A percentile compares a stretch with the other conserved stretches of the same genome.
Evolutionary conservation across 139 green algal species (phyloP).

Genomic region (Haematococcus sp.): DNA sequence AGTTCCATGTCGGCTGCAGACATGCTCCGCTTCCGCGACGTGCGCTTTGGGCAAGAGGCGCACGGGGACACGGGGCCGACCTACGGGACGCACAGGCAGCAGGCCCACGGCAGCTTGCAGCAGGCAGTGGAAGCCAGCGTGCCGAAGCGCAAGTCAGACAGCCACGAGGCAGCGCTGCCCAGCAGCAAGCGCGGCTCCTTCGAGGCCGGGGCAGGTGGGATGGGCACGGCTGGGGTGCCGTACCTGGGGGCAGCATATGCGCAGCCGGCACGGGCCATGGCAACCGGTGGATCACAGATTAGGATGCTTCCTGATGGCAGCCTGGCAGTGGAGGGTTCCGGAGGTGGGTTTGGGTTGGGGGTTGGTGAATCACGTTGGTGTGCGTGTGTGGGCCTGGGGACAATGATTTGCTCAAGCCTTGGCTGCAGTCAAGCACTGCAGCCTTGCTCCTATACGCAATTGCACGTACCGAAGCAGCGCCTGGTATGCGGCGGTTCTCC

Average conservation of each 20-base stretch:
- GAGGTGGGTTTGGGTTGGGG: neutral
- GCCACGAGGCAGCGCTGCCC: neutral
- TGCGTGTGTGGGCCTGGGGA: neutral
- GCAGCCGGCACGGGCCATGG: too few species aligned
- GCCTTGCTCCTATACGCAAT: too few species aligned
- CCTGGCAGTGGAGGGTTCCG: neutral
- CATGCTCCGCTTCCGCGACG: conserved; percentile 18
- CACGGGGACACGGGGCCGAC: too few species aligned
- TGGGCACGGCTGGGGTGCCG: neutral
- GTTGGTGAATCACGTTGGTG: neutral
- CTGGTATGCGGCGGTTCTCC: too few species aligned
- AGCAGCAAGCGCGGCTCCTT: neutral
- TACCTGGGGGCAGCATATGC: neutral
- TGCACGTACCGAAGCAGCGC: too few species aligned
- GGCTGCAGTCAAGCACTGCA: too few species aligned
- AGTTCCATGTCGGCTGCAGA: conserved; percentile 8
- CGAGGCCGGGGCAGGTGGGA: neutral
- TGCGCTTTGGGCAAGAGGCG: neutral
- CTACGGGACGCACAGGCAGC: neutral
- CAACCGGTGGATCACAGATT: neutral
- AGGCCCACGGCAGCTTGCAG: neutral
- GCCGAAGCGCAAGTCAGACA: neutral
- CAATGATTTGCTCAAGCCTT: too few species aligned
- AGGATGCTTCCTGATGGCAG: neutral
- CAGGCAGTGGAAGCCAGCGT: neutral